These are phyloP conservation scores for Wickerhamiella kazuoi DNA, from an alignment of 805 yeast species.

Conservation along the genomic window DNA sequence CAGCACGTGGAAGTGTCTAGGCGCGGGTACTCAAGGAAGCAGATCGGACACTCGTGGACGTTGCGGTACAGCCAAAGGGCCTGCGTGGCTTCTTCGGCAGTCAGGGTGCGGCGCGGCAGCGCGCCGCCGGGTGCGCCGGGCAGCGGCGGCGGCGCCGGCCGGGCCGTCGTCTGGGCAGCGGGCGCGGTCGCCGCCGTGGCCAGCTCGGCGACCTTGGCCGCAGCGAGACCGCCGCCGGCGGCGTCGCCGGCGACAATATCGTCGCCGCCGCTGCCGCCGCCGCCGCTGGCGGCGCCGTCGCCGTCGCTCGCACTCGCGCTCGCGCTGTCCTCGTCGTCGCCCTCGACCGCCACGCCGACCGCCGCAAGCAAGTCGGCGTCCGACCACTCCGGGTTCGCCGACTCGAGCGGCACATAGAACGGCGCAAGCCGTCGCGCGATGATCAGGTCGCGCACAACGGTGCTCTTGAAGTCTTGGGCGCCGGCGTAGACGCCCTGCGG, in stretches of 20 bases:
- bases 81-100: constrained; percentile 7
- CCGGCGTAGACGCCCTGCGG: constrained; percentile 76
- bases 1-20: constrained; percentile 77
- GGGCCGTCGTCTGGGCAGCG: constrained; percentile 4
- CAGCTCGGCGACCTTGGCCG: neutral
- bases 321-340: neutral
- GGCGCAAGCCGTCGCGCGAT: constrained; percentile 65
- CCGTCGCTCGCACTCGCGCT: neutral
- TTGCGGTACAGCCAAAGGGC: constrained; percentile 44
- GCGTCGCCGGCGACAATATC: neutral
- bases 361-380: constrained; percentile 44
- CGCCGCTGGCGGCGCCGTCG: neutral
- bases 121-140: constrained; percentile 5
- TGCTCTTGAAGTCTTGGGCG: constrained; percentile 57
- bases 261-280: neutral
- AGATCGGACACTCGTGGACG: constrained; percentile 81
- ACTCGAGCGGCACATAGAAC: constrained; percentile 76
- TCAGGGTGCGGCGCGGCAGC: neutral
- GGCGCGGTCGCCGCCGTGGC: constrained; percentile 3
- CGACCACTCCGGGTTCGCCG: constrained; percentile 53
- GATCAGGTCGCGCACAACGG: constrained; percentile 54
- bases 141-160: constrained; percentile 5
- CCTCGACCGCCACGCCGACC: constrained; percentile 18
- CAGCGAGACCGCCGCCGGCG: neutral
- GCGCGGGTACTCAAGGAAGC: constrained; percentile 72